Base-by-base conservation (phyloP, 495 filamentous ascomycete genomes). In the Pyrenopolyporus hunteri region DNA sequence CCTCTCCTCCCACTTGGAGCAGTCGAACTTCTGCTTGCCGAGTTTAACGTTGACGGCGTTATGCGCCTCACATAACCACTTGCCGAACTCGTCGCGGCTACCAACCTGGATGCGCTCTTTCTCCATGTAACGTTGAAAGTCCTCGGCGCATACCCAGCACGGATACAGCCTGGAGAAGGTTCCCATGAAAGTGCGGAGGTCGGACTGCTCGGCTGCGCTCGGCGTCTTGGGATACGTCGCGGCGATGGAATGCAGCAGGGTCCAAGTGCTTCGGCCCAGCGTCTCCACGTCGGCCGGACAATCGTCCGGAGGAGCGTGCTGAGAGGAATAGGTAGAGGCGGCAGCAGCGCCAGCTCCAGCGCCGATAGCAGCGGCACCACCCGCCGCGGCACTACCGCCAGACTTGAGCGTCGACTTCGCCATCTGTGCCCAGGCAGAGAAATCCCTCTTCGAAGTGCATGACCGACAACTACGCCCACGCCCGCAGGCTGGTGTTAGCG, bases 61-160 rank as follows among this genome's bases (percentile, higher is more conserved):
- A 81, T 98, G 94, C 66, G 94, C 94, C 73, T 93, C 89, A 69
- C 94, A 98, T 81, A 98, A 87, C 95, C 95, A 98, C 64, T 79
- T 81, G 35, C 92, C 94, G 68, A 98, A 92, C 68, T 89, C 89
- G 28, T 83, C 81, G 36, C 89, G 74, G 50, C 83, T 85, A 7
- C 80, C 81, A 25, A 93, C 77, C 67, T 82, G 74, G 50, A 92
- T 85, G 71, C 87, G 82, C 44, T 93, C 89, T 67, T 82, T 83
- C 57, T 77, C 80, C 78, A 98, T 89, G 84, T 92, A 98, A 0
- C 55, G 66, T 73, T 85, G 88, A 73, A 98, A 97, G 67, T 97
- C 95, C 59, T 91, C 89, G 32, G 92, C 95, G 74, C 94, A 98
- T 6, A 87, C 82, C 91, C 91, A 95, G 79, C 94, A 98, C 23